Conservation (phyloP, 495 filamentous ascomycete genomes). For the Aspergillus avenaceus region DNA sequence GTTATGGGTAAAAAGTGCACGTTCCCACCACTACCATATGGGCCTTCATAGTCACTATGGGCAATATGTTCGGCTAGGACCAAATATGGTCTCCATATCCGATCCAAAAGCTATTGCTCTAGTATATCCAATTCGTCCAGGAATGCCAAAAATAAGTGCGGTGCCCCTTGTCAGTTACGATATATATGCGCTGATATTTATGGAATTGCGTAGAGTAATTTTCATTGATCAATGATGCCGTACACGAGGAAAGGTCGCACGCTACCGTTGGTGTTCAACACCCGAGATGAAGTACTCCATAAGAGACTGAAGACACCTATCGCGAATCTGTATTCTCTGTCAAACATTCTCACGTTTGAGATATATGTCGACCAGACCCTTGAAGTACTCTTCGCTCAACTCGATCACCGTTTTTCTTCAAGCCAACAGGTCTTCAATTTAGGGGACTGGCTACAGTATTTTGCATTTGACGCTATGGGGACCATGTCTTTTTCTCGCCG, state of each 20-base stretch:
- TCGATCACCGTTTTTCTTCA: constrained; percentile 26
- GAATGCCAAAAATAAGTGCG: constrained; percentile 21
- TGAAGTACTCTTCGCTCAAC: constrained; percentile 22
- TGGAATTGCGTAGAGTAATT: neutral
- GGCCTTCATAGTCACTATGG: constrained; percentile 48
- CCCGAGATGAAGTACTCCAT: constrained; percentile 35
- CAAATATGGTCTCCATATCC: constrained; percentile 51
- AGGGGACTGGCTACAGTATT: constrained; percentile 38
- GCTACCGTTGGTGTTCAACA: constrained; percentile 28
- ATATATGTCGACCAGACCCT: constrained; percentile 25
- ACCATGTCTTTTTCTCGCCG: constrained; percentile 31
- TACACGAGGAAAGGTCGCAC: constrained; percentile 10
- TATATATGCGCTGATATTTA: constrained; percentile 11
- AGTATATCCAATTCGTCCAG: constrained; percentile 30
- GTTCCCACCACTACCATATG: constrained; percentile 25
- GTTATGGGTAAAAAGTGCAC: constrained; percentile 21
- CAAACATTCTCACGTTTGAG: constrained; percentile 28
- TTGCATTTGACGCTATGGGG: constrained; percentile 42
- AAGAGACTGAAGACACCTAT: constrained; percentile 32
- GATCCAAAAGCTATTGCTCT: constrained; percentile 35
- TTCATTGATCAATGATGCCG: neutral
- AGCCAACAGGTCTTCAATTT: constrained; percentile 21
- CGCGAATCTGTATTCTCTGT: constrained; percentile 32
- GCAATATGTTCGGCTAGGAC: constrained; percentile 50
- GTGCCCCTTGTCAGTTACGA: no score